Evolutionary conservation across 2,329 filamentous ascomycete species (phyloP), one percentile per base, ranked within the genome.

Genomic region (Alternaria alternata): DNA sequence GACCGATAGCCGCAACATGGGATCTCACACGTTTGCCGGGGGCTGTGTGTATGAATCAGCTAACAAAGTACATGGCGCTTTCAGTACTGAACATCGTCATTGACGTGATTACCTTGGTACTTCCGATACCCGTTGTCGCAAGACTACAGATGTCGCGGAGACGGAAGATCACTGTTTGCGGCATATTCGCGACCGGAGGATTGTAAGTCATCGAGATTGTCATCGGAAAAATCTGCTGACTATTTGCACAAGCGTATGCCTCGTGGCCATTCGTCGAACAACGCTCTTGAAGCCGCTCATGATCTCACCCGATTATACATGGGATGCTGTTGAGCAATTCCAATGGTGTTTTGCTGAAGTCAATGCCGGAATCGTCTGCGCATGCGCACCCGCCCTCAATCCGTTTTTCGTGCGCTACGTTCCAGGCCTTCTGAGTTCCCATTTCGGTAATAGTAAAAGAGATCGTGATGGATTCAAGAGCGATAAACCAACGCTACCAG

Each of bases 21-120:
- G 28, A 53, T 53, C 51, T 43, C 18, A 53, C 18, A 12, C 38
- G 34, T 20, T n/a, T 53, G 18, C 20, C 38, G 3, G 51, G 28
- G 14, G 51, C 51, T 22, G 42, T 7, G 16, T 53, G 51, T 24
- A 42, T 53, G 18, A 12, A 43, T 32, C 39, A 43, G 16, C 16
- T 43, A 7, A 53, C 14, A 7, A 53, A 53, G 18, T 53, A 53
- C 51, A 44, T 53, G 51, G 39, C 51, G 16, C 39, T 53, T 7
- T 53, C 51, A 11, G 16, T 53, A 16, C 26, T 53, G 2, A 53
- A 53, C 12, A 53, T 53, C 18, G 22, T 53, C 24, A 53, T 53
- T 3, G 51, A 34, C 8, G n/a, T 43, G 3, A 20, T 42, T 11
- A 43, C 51, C 16, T 7, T 53, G 38, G 14, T 42, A n/a, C 51